Base-by-base conservation (phyloP, 352 stramenopile species). In the Phytophthora chlamydospora region DNA sequence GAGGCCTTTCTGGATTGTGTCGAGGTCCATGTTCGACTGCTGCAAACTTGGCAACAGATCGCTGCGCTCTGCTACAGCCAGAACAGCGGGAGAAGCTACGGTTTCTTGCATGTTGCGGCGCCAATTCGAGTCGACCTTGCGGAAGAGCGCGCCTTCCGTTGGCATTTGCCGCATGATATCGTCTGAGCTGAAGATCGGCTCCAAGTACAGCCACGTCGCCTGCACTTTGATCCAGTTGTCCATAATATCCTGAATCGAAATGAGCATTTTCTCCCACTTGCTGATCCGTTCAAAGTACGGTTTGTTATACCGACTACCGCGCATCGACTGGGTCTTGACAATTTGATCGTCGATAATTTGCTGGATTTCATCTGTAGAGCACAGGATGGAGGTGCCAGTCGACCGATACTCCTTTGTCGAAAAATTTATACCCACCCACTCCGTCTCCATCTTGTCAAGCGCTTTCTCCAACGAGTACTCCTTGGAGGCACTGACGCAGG, bases 181-280 rank as follows among this genome's bases (percentile, higher is more conserved):
- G 31, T 97, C 90, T 11, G 85, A 96, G 41, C 78, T 93, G 62
- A 98, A 98, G 45, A 98, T 98, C 7, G 92, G 92, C 56, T 98
- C 92, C 27, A 98, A 74, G 63, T 98, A 98, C 21, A 98, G 56
- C 92, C 92, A 98, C 31, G 91, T 97, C 12, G 90, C 78, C 65
- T 98, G 92, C 16, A 98, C 90, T 66, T 97, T 97, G 46, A 98
- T 90, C 92, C 92, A 98, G 55, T 96, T 97, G 75, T 98, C 92
- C 71, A 97, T 90, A 35, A 97, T 97, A 38, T 97, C 89, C 60
- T 98, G 89, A 16, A 97, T 80, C n/a, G 77, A 80, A 21, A 89
- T 88, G 8, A 98, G 73, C 58, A 94, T 91, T 35, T 95, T 90
- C 62, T 98, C 92, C 92, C 93, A 98, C 42, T 74, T 75, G 41